phyloP scores from a whole-genome alignment of 768 basidiomycete species.

The Suillus weaverae region DNA sequence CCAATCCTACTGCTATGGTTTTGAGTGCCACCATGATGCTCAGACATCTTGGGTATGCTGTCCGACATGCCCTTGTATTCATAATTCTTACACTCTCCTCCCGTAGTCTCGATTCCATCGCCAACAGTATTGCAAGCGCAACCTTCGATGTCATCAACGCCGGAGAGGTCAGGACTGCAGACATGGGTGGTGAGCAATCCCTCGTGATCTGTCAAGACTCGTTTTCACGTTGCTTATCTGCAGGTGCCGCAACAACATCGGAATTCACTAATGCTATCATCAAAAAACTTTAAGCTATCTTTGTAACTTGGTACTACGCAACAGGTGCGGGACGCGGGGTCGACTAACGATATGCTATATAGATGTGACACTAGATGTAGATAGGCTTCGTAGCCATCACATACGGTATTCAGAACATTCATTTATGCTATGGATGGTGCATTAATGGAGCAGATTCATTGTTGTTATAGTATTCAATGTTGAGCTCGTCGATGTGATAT shows the following conservation, averaged over 20 bases:
- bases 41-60: slow-evolving; percentile 83
- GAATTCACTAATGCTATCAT: slow-evolving; percentile 95
- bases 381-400: not conserved
- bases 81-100: slow-evolving; percentile 12
- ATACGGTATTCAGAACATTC: slow-evolving; percentile 9
- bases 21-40: slow-evolving; percentile 98
- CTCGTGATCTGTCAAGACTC: not conserved
- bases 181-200: slow-evolving; percentile 81
- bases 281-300: slow-evolving; percentile 56
- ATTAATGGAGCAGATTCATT: slow-evolving; percentile 26
- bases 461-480: slow-evolving; percentile 12
- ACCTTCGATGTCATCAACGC: slow-evolving; percentile 91
- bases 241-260: slow-evolving; percentile 86
- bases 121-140: slow-evolving; percentile 89
- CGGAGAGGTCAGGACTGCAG: slow-evolving; percentile 87
- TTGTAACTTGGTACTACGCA: not conserved
- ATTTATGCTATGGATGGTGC: slow-evolving; percentile 1
- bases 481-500: slow-evolving; percentile 39
- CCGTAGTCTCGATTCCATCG: slow-evolving; percentile 82
- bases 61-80: slow-evolving; percentile 18
- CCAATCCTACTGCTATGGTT: slow-evolving; percentile 97
- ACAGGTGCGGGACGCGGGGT: not conserved
- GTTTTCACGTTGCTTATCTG: slow-evolving; percentile 12
- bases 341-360: not conserved
- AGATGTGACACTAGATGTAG: slow-evolving; percentile 9